A percentile compares a stretch with the other conserved stretches of the same genome.
Conservation (phyloP, 495 filamentous ascomycete species). For the Neurospora sublineolata region DNA sequence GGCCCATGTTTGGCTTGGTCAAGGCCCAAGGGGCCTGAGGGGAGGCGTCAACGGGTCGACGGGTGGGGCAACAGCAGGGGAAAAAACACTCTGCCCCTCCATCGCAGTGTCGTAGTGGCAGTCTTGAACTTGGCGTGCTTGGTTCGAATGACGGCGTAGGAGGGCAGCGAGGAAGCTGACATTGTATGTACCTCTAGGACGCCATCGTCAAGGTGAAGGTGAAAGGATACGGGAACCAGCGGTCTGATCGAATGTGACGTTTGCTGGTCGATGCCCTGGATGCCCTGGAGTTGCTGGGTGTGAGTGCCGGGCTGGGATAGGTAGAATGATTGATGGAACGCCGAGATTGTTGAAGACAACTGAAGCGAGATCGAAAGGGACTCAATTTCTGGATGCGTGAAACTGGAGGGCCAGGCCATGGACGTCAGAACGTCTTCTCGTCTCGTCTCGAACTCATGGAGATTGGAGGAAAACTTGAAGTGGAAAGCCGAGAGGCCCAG, state of each 20-base stretch:
- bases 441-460: background rate
- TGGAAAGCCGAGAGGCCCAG: background rate
- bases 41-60: background rate
- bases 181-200: background rate
- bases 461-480: background rate
- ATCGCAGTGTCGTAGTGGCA: background rate
- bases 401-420: background rate
- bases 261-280: background rate
- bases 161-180: background rate
- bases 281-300: background rate
- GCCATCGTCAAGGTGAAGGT: background rate
- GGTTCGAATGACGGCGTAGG: background rate
- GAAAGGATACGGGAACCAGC: background rate
- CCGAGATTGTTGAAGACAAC: background rate
- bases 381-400: background rate
- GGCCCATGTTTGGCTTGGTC: background rate
- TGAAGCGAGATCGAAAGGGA: background rate
- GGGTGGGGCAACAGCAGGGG: background rate
- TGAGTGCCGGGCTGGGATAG: background rate
- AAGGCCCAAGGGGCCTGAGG: background rate
- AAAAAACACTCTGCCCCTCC: background rate
- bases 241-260: background rate
- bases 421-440: background rate
- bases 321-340: background rate
- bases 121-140: background rate